Percentiles rank a stretch among this genome's conserved stretches.
phyloP scores from a whole-genome alignment of 352 stramenopile species.

The Pythium grandisporangium region DNA sequence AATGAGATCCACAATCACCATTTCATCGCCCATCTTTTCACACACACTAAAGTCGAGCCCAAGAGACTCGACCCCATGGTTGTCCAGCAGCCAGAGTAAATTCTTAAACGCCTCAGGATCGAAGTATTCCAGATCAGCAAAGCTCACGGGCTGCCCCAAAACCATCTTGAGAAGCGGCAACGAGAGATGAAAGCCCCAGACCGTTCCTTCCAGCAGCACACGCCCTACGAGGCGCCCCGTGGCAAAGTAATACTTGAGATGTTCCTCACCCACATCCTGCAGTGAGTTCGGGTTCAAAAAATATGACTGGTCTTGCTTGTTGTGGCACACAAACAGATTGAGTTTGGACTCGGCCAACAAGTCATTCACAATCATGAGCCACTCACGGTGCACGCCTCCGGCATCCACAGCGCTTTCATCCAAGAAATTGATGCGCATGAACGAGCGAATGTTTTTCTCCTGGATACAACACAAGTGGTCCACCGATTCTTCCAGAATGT shows the following conservation, averaged over 20 bases:
- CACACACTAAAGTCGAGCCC: constrained; percentile 40
- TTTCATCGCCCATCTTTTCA: background rate
- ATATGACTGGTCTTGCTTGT: constrained; percentile 48
- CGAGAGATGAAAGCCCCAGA: constrained; percentile 91
- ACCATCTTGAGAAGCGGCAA: constrained; percentile 96
- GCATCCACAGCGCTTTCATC: constrained; percentile 82
- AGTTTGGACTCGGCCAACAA: constrained; percentile 30
- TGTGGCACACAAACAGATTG: constrained; percentile 45
- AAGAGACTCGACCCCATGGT: constrained; percentile 35
- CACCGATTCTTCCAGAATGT: constrained; percentile 61
- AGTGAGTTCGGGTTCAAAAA: constrained; percentile 8
- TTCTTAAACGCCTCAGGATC: constrained; percentile 45
- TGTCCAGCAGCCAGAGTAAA: constrained; percentile 41
- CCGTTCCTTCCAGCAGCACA: constrained; percentile 78
- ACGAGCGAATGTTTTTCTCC: constrained; percentile 44
- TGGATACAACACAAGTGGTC: constrained; percentile 57
- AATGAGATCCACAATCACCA: constrained; percentile 37
- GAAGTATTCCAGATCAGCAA: constrained; percentile 87
- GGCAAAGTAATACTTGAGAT: constrained; percentile 48
- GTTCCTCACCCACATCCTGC: constrained; percentile 28
- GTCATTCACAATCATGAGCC: constrained; percentile 78
- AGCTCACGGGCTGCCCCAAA: constrained; percentile 89
- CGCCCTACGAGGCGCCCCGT: constrained; percentile 48
- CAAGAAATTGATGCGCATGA: constrained; percentile 84
- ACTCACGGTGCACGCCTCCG: constrained; percentile 89